Evolutionary conservation across 2,329 filamentous ascomycete species (phyloP), one percentile per base, ranked within the genome.

Genomic region (Exophiala spinifera): DNA sequence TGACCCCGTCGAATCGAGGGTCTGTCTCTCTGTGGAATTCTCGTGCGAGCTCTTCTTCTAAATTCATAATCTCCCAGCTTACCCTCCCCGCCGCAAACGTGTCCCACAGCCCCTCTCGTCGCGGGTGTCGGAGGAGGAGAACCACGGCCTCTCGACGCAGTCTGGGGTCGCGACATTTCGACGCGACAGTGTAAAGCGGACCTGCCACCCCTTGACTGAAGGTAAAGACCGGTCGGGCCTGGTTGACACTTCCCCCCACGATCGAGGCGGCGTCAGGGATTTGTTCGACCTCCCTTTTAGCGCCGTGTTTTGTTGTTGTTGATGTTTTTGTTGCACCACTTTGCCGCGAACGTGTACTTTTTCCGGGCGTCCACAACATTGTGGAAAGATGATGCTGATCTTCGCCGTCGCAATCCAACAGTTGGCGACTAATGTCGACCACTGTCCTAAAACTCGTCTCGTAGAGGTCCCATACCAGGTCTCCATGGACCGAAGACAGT

Each of bases 111-210:
- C 50, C 50, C 39, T 53, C 50, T 15, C 50, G 50, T 7, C 50
- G 31, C 7, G 50, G 50, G 39, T 53, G 37, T 10, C 37, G 50
- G 10, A 53, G 34, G 5, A 65, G 56, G 10, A 65, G 23, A 13
- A 40, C 21, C 5, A 65, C 49, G 7, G 64, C 64, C 33, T 54
- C 57, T 6, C 64, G 61, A 33, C 64, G 64, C 40, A 64, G 61
- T 7, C 42, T 39, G 1, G 64, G 64, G 23, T 64, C 61, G 3
- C 64, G 62, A 40, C 64, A 65, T 15, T 57, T 50, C 3, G 60
- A 51, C 7, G 61, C 63, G n/a, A 61, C 57, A 5, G 36, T 36
- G 14, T 37, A 53, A 5, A 53, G 21, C 15, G 50, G 50, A 4
- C 50, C 50, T 15, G 40, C 36, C n/a, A 53, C 36, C 7, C 50